phyloP scores from a whole-genome alignment of 2,329 filamentous ascomycete genomes.

The Dactylellina haptotyla region DNA sequence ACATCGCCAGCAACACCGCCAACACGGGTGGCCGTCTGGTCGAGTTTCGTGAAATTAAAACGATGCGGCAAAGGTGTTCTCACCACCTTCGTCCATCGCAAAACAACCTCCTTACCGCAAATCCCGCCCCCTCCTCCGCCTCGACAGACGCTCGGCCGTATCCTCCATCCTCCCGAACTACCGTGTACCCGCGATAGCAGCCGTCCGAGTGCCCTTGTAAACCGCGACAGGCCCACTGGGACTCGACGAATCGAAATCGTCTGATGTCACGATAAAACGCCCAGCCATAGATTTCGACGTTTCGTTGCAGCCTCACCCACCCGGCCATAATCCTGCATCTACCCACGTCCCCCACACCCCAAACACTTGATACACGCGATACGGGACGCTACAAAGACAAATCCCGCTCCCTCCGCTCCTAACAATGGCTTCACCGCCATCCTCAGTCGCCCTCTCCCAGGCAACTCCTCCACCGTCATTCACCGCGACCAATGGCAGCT shows the following conservation, averaged over 20 bases:
- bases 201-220: background rate
- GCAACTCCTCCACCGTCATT: slow-evolving; percentile 45
- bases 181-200: background rate
- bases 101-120: slow-evolving; percentile 10
- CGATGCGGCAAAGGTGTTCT: slow-evolving; percentile 35
- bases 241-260: background rate
- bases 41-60: slow-evolving; percentile 5
- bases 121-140: background rate
- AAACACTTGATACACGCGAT: slow-evolving; percentile 25
- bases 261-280: slow-evolving; percentile 39
- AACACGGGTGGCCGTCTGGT: no score
- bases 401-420: background rate
- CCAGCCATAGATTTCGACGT: slow-evolving; percentile 1
- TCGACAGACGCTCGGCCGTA: background rate
- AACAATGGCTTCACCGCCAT: slow-evolving; percentile 47
- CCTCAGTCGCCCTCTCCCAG: slow-evolving; percentile 45
- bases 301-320: slow-evolving; percentile 14
- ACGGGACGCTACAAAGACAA: slow-evolving; percentile 5
- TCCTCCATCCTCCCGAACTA: background rate
- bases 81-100: background rate
- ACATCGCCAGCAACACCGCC: no score
- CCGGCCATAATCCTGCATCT: slow-evolving; percentile 12
- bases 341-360: slow-evolving; percentile 5
- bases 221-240: background rate
- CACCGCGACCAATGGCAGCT: slow-evolving; percentile 46